Conservation (phyloP, 768 basidiomycete genomes). For the Infundibulicybe gibba region DNA sequence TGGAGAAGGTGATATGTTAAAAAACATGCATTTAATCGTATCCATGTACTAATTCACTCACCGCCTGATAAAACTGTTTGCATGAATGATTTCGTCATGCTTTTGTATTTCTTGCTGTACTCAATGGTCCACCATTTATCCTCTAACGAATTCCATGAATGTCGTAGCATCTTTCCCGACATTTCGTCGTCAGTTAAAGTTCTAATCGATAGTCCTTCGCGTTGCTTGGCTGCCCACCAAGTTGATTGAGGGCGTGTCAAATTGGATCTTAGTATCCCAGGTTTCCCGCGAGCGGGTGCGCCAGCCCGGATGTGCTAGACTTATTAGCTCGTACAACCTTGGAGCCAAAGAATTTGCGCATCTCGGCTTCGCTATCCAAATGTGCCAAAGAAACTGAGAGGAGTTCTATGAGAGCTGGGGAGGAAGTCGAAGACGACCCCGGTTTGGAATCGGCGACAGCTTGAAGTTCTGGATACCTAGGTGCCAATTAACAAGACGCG, state of each 20-base stretch:
- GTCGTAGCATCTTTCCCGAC: slow-evolving; percentile 32
- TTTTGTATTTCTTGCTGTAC: slow-evolving; percentile 82
- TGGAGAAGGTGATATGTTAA: slow-evolving; percentile 17
- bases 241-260: slow-evolving; percentile 72
- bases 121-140: slow-evolving; percentile 92
- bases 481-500: not conserved
- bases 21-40: not conserved
- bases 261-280: slow-evolving; percentile 53
- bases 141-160: slow-evolving; percentile 37
- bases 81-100: slow-evolving; percentile 78
- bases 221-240: slow-evolving; percentile 70
- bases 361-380: slow-evolving; percentile 86
- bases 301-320: slow-evolving; percentile 30
- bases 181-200: slow-evolving; percentile 54
- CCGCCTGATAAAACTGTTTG: slow-evolving; percentile 79
- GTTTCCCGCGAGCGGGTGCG: slow-evolving; percentile 33
- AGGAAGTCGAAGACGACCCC: slow-evolving; percentile 7
- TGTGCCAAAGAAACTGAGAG: slow-evolving; percentile 77
- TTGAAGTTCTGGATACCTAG: slow-evolving; percentile 53
- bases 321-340: slow-evolving; percentile 76
- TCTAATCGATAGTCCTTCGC: slow-evolving; percentile 73
- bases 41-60: slow-evolving; percentile 28
- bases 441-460: slow-evolving; percentile 25
- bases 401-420: slow-evolving; percentile 44
- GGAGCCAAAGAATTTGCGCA: slow-evolving; percentile 91